Evolutionary conservation across 352 stramenopile genomes (phyloP).

Genomic region (Pythium periplocum): DNA sequence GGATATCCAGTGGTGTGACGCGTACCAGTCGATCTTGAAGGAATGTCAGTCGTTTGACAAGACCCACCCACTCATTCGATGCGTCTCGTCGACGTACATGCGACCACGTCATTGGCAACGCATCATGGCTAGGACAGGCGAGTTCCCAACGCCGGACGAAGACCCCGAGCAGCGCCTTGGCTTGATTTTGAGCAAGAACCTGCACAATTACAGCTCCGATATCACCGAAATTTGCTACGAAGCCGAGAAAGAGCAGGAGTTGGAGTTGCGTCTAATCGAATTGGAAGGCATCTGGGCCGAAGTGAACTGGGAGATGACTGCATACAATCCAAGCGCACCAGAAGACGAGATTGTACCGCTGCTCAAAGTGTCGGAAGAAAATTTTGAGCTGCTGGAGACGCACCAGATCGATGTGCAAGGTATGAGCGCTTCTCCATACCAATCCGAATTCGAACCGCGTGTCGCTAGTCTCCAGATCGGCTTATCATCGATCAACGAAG

Average conservation of each 20-base stretch:
- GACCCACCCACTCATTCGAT: slow-evolving; percentile 74
- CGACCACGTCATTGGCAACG: slow-evolving; percentile 92
- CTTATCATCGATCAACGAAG: slow-evolving; percentile 88
- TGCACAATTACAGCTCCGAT: slow-evolving; percentile 92
- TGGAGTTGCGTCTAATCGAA: slow-evolving; percentile 88
- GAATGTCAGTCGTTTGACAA: slow-evolving; percentile 84
- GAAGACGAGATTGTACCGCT: slow-evolving; percentile 87
- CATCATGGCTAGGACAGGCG: slow-evolving; percentile 86
- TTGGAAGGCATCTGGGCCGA: slow-evolving; percentile 90
- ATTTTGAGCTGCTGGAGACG: slow-evolving; percentile 96
- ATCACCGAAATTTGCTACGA: slow-evolving; percentile 97
- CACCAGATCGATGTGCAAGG: slow-evolving; percentile 96
- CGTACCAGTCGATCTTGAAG: slow-evolving; percentile 83
- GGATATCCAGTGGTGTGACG: slow-evolving; percentile 89
- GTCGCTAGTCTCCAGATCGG: slow-evolving; percentile 86
- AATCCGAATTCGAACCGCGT: slow-evolving; percentile 93
- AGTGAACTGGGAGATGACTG: slow-evolving; percentile 92
- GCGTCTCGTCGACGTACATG: slow-evolving; percentile 85
- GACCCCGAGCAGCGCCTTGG: slow-evolving; percentile 89
- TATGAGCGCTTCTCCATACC: slow-evolving; percentile 94
- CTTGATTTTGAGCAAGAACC: slow-evolving; percentile 89
- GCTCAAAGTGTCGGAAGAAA: slow-evolving; percentile 92
- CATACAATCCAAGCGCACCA: slow-evolving; percentile 77
- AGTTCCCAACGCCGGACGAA: slow-evolving; percentile 91
- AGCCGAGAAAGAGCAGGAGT: slow-evolving; percentile 95